These are phyloP conservation scores for Malassezia caprae DNA, from an alignment of 1,284 basidiomycete genomes.

Conservation along the genomic window DNA sequence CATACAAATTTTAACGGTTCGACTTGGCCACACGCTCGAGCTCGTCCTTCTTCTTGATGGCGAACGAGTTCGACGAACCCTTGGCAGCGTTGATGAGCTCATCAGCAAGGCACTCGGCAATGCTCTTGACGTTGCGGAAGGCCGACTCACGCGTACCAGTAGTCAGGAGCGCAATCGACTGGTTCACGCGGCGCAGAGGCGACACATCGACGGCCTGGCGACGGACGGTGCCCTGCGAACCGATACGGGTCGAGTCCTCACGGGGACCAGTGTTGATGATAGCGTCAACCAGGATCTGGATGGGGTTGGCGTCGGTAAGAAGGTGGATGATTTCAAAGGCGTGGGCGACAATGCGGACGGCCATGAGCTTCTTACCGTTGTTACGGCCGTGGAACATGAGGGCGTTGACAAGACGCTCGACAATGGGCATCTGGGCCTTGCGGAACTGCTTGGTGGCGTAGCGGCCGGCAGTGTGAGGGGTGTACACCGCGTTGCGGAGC, in stretches of 20 bases:
- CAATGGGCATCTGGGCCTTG: constrained; percentile 99
- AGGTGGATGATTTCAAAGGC: constrained; percentile 99
- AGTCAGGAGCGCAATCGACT: constrained; percentile 88
- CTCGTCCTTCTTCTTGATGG: constrained; percentile 89
- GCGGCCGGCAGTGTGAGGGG: constrained; percentile 93
- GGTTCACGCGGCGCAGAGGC: constrained; percentile 94
- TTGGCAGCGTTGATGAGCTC: constrained; percentile 99
- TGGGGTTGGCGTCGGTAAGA: constrained; percentile 98
- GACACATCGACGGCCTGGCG: constrained; percentile 99
- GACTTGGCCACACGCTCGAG: constrained; percentile 99
- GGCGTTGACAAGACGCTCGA: constrained; percentile 88
- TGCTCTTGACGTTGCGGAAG: constrained; percentile 99
- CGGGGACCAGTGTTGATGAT: constrained; percentile 99
- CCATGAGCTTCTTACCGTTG: constrained; percentile 99
- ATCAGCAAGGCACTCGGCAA: constrained; percentile 89
- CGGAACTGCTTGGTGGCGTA: constrained; percentile 99
- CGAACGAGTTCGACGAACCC: constrained; percentile 99
- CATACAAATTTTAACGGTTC: constrained; percentile 65
- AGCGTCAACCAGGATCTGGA: constrained; percentile 94
- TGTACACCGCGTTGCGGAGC: constrained; percentile 93
- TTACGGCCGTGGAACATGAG: constrained; percentile 98
- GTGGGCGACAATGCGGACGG: constrained; percentile 98
- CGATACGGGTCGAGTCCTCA: constrained; percentile 99
- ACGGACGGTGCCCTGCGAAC: constrained; percentile 98
- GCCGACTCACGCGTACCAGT: constrained; percentile 96